phyloP scores from a whole-genome alignment of 495 filamentous ascomycete genomes.

The Hypoxylon intermedium region DNA sequence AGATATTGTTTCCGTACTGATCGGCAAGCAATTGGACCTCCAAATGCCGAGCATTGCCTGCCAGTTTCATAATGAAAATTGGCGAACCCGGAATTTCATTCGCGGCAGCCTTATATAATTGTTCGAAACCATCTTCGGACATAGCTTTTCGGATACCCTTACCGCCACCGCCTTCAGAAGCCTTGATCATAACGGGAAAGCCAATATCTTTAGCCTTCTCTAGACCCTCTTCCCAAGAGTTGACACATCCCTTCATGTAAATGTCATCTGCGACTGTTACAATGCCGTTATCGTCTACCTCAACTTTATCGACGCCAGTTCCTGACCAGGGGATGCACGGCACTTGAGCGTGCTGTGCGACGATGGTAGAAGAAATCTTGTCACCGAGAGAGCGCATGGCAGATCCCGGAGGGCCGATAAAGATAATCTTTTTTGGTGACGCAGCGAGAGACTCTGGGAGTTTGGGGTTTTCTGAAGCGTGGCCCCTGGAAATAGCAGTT shows the following conservation, averaged over 20 bases:
- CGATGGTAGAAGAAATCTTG: slow-evolving; percentile 99
- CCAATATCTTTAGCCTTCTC: slow-evolving; percentile 87
- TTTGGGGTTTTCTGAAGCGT: slow-evolving; percentile 98
- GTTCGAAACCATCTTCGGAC: slow-evolving; percentile 79
- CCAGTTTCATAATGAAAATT: slow-evolving; percentile 99
- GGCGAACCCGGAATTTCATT: slow-evolving; percentile 99
- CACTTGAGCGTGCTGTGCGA: slow-evolving; percentile 95
- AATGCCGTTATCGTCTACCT: slow-evolving; percentile 79
- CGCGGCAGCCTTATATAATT: slow-evolving; percentile 90
- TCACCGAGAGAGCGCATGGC: slow-evolving; percentile 99
- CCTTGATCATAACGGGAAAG: slow-evolving; percentile 99
- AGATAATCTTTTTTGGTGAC: slow-evolving; percentile 97
- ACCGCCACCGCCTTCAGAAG: slow-evolving; percentile 98
- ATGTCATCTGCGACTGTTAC: slow-evolving; percentile 88
- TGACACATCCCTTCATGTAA: slow-evolving; percentile 91
- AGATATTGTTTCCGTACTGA: slow-evolving; percentile 99
- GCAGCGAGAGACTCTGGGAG: slow-evolving; percentile 94
- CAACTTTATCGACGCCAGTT: slow-evolving; percentile 83
- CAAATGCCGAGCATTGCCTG: slow-evolving; percentile 93
- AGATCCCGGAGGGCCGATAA: slow-evolving; percentile 96
- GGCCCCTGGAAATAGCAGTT: slow-evolving; percentile 68
- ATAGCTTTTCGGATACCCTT: slow-evolving; percentile 99
- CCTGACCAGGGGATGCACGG: slow-evolving; percentile 99
- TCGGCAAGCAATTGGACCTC: slow-evolving; percentile 97
- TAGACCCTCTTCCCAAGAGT: slow-evolving; percentile 86